Evolutionary conservation across 768 basidiomycete genomes (phyloP).

Genomic region (Flagelloscypha sp.): DNA sequence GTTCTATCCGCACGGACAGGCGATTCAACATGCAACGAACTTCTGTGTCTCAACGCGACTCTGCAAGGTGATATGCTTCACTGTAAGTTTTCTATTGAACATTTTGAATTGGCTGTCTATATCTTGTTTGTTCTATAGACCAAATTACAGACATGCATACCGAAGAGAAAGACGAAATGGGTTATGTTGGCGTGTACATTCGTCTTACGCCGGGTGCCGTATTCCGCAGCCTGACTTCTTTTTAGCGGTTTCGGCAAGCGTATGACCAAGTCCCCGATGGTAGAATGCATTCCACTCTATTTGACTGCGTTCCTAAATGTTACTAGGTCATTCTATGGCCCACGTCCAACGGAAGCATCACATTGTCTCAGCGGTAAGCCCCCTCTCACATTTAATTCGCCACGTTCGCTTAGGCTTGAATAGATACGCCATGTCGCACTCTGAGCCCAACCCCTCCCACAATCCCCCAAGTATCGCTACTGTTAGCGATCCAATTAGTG

Average conservation of each 20-base stretch:
- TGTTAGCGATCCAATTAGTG: constrained; percentile 25
- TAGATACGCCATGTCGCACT: too few relatives aligned
- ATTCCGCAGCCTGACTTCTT: too few relatives aligned
- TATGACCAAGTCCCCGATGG: constrained; percentile 47
- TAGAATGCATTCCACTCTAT: too few relatives aligned
- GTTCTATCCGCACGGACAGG: constrained; percentile 27
- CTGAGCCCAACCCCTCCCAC: constrained; percentile 36
- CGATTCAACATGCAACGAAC: constrained; percentile 33
- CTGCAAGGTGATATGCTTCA: constrained; percentile 32
- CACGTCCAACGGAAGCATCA: constrained; percentile 41
- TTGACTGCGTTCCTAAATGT: too few relatives aligned
- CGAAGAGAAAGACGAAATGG: too few relatives aligned
- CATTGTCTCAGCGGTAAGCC: constrained; percentile 51
- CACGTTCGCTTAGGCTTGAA: too few relatives aligned
- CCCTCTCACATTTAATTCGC: constrained; percentile 33
- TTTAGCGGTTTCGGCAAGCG: constrained; percentile 40
- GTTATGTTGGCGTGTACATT: too few relatives aligned
- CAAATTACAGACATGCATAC: constrained; percentile 31
- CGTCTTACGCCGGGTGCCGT: too few relatives aligned
- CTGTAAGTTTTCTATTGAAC: constrained; percentile 26
- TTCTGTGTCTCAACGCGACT: constrained; percentile 42
- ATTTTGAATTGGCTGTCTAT: not conserved
- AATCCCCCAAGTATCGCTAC: constrained; percentile 40
- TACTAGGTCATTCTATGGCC: constrained; percentile 52
- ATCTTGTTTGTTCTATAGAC: constrained; percentile 23